Evolutionary conservation across 192 early-diverging fungal genomes (phyloP), one percentile per base, ranked within the genome.

Genomic region (Backusella parvicylindrica): DNA sequence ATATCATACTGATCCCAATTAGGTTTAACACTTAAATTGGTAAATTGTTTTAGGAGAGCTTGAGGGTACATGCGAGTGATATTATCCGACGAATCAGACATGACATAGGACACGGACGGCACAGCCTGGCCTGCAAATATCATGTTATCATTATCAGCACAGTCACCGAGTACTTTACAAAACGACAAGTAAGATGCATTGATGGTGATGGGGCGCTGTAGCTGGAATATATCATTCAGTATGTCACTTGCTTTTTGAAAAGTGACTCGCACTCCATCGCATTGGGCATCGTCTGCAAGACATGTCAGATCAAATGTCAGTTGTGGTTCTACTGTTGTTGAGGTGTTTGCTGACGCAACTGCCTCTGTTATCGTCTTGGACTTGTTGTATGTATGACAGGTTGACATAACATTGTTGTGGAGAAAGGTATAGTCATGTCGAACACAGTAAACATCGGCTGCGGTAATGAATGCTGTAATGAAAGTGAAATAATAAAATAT

Each of bases 41-140:
- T 75, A 9, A 79, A 75, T 33, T 85, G 84, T 38, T 85, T 85
- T 12, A 85, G 23, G 2, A 83, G 64, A 26, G 84, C 64, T 56
- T 85, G 84, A 36, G 84, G 84, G 37, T 79, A 85, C 68, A 83
- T 74, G 16, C 82, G 32, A 7, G 56, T 66, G 33, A 77, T 64
- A 33, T 73, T 77, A 68, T 85, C 84, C 1, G 65, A 32, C 21
- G 16, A 0, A 68, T 83, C 84, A 2, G 28, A 36, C 70, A 83
- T 76, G 13, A 73, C 32, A 64, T 79, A 75, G 8, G 77, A 75
- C 26, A 77, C 67, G 4, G 82, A 65, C 2, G 84, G 82, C 38
- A 71, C 78, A 1, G 84, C 82, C n/a, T 77, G 75, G 15, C 84
- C 79, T 16, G 76, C 73, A 6, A 66, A 36, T 36, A 56, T 35